Evolutionary conservation across 768 basidiomycete genomes (phyloP).

Genomic region (Lactarius akahatsu): DNA sequence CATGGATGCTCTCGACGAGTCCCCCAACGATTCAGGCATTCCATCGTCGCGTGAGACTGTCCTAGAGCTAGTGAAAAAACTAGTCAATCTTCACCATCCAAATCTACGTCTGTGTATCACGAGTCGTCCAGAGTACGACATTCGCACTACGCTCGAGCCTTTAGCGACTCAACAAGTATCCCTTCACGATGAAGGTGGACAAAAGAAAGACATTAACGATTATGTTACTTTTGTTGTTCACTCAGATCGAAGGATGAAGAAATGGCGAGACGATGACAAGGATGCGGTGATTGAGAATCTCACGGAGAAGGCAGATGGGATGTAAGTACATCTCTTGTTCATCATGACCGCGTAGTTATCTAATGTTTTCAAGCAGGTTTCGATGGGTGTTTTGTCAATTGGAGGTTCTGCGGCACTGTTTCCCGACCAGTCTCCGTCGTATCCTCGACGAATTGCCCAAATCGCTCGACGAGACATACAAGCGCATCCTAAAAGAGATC

Average conservation of each 20-base stretch:
- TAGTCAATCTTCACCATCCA: not conserved
- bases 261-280: not conserved
- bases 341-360: not conserved
- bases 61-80: not conserved
- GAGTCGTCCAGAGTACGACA: not conserved
- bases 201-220: not conserved
- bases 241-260: not conserved
- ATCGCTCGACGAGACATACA: constrained; percentile 7
- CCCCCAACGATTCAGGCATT: not conserved
- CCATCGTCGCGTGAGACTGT: not conserved
- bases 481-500: constrained; percentile 6
- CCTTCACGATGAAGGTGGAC: not conserved
- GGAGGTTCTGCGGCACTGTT: constrained; percentile 3
- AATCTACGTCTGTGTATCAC: not conserved
- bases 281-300: not conserved
- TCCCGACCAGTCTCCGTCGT: not conserved
- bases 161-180: not conserved
- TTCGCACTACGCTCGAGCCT: not conserved
- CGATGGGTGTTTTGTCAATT: constrained; percentile 18
- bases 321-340: not conserved
- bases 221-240: not conserved
- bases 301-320: not conserved
- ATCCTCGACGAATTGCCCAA: constrained; percentile 3
- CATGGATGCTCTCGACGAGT: constrained; percentile 5
- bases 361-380: not conserved